Evolutionary conservation across 257 asterid genomes (phyloP), one percentile per base, ranked within the genome.

Genomic region (Capsicum chinense): DNA sequence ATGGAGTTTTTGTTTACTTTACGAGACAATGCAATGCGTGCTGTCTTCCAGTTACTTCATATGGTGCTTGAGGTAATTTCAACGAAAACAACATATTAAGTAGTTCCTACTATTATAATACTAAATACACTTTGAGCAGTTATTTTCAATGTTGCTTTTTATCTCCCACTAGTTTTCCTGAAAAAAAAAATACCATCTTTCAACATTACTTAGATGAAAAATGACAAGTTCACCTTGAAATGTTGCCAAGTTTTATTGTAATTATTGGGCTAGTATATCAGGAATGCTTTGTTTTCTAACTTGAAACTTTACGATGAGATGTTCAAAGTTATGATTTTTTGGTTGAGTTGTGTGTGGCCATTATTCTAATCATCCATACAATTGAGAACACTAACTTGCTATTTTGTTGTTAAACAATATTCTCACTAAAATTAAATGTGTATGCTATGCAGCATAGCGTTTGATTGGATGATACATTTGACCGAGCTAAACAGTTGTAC

Each of bases 1-100:
- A 97, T 95, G 97, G 99, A 97, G 88, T 97, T 97, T 71, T 96
- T 98, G 70, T 97, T 97, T 88, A 95, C 99, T 80, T 88, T 97
- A 87, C 94, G 98, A 89, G 99, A 95, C 85, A 84, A 91, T 87
- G 99, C 99, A 54, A 97, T 97, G 99, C 94, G 26, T 26, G 26
- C 26, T 26, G 26, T 26, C 26, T 26, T 26, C 26, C 26, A 26
- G 26, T 26, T 26, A 26, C 26, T 26, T 26, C 26, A 26, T 26
- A 26, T 26, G 0, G 1, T 26, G 26, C 26, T 26, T 26, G 26
- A 26, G 26, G 26, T 26, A 26, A 26, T 26, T 26, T 0, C 26
- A 26, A 26, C 26, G 26, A 26, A 58, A 64, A 47, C 62, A 37
- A 14, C 81, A 76, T 76, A 21, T 26, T 76, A 13, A 76, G 64